These are phyloP conservation scores for Neopestalotiopsis sp. DNA, from an alignment of 2,329 filamentous ascomycete genomes.

Conservation along the genomic window DNA sequence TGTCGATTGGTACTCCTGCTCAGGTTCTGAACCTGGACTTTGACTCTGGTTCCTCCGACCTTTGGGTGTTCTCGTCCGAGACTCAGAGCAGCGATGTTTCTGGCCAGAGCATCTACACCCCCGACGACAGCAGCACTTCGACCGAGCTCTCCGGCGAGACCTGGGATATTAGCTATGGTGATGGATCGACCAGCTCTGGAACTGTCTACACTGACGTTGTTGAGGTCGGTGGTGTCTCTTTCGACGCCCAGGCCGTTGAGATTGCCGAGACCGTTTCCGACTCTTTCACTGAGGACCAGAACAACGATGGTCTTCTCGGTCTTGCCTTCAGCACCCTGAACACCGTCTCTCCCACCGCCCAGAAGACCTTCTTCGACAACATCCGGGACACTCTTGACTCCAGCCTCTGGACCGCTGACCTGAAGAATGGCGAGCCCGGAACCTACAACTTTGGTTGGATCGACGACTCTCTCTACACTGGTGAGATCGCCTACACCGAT, in stretches of 20 bases:
- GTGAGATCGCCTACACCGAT: slow-evolving; percentile 34
- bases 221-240: slow-evolving; percentile 36
- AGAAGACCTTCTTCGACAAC: slow-evolving; percentile 43
- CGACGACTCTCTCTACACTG: slow-evolving; percentile 33
- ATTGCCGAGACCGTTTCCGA: slow-evolving; percentile 34
- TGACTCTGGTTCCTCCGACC: slow-evolving; percentile 41
- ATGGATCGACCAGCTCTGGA: slow-evolving; percentile 40
- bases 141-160: slow-evolving; percentile 31
- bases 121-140: slow-evolving; percentile 31
- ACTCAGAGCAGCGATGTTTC: slow-evolving; percentile 28
- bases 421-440: slow-evolving; percentile 34
- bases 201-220: slow-evolving; percentile 40
- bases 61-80: slow-evolving; percentile 41
- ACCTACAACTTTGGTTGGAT: slow-evolving; percentile 42
- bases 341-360: slow-evolving; percentile 33
- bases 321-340: slow-evolving; percentile 42
- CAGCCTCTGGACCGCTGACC: slow-evolving; percentile 39
- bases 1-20: slow-evolving; percentile 39
- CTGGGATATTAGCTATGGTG: slow-evolving; percentile 40
- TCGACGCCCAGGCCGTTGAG: slow-evolving; percentile 37
- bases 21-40: slow-evolving; percentile 41
- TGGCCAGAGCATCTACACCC: slow-evolving; percentile 36
- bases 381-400: slow-evolving; percentile 30
- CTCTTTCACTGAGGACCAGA: slow-evolving; percentile 37
- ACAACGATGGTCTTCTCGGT: slow-evolving; percentile 40